phyloP scores from a whole-genome alignment of 108 stramenopile genomes.

The Phaeodactylum tricornutum region DNA sequence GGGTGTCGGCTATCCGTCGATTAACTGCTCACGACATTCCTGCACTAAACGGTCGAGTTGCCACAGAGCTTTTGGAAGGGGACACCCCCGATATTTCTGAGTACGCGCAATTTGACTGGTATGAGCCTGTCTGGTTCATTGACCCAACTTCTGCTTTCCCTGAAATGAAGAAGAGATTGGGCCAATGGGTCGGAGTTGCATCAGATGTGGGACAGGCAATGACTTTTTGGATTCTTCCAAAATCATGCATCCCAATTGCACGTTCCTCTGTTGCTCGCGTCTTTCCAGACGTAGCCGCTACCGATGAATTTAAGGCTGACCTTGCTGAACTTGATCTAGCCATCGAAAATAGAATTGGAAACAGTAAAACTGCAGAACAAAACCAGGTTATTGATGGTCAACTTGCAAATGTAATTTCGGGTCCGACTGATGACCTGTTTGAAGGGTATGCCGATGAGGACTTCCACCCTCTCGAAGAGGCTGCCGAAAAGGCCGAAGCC shows the following conservation, averaged over 20 bases:
- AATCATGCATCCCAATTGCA: background rate
- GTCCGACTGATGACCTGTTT: no score
- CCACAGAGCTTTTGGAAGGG: constrained; percentile 12
- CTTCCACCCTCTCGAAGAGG: constrained; percentile 1
- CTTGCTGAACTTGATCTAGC: background rate
- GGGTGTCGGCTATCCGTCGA: constrained; percentile 2
- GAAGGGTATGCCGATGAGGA: constrained; percentile 1
- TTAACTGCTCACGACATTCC: constrained; percentile 4
- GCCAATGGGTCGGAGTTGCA: constrained; percentile 15
- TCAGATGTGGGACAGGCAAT: constrained; percentile 9
- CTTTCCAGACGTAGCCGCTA: background rate
- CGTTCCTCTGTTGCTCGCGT: background rate
- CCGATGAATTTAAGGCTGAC: background rate
- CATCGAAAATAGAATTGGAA: background rate
- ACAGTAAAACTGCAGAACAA: background rate
- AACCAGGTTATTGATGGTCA: background rate
- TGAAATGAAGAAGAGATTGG: constrained; percentile 2
- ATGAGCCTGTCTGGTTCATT: constrained; percentile 17
- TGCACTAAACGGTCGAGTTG: constrained; percentile 7
- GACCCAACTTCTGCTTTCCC: constrained; percentile 1
- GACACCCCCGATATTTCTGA: background rate
- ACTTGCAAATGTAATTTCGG: background rate
- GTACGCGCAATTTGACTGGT: background rate
- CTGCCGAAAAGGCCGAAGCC: background rate
- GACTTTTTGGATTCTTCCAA: constrained; percentile 4